Base-by-base conservation (phyloP, 2,329 filamentous ascomycete genomes). In the Biscogniauxia marginata region DNA sequence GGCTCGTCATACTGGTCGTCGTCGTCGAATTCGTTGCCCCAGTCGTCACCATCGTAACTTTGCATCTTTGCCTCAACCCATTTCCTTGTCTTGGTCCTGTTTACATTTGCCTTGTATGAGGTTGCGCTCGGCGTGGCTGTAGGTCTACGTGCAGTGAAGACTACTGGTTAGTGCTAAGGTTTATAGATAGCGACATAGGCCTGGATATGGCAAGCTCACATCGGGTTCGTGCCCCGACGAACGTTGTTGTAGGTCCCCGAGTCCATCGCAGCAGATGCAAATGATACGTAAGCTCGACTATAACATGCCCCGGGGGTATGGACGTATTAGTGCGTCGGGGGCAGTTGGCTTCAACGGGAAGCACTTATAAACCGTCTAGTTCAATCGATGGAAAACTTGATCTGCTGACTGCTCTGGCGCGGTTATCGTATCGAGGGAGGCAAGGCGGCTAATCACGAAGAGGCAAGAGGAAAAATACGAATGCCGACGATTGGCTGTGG, bases 11-110 rank as follows among this genome's bases (percentile, higher is more conserved):
- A 78, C 18, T 85, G 82, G 52, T 85, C 75, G 3, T 85, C 82
- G 56, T 84, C 82, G 7, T 87, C n/a, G n/a, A n/a, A 84, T 34
- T 88, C 85, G 54, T 80, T 88, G 34, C 91, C 93, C 93, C 93
- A 97, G 69, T 96, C 93, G 67, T 96, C 92, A 61, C 93, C 93
- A 67, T 93, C 93, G 69, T 98, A 98, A 69, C 85, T 90, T 65
- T 89, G 87, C 56, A 85, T 81, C 73, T 93, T 93, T 34, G 93
- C 93, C 67, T 96, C 89, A 39, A 93, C 88, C 93, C 93, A 98
- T 83, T 96, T 96, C 75, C 88, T 90, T 54, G 93, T 97, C 77
- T 96, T 96, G 54, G 86, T 84, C 59, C 93, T 87, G 74, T 90
- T 93, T 49, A 97, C 87, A 71, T 96, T 96, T 51, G 91, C 85